Evolutionary conservation across 352 stramenopile genomes (phyloP).

Genomic region (Pythium myriotylum): DNA sequence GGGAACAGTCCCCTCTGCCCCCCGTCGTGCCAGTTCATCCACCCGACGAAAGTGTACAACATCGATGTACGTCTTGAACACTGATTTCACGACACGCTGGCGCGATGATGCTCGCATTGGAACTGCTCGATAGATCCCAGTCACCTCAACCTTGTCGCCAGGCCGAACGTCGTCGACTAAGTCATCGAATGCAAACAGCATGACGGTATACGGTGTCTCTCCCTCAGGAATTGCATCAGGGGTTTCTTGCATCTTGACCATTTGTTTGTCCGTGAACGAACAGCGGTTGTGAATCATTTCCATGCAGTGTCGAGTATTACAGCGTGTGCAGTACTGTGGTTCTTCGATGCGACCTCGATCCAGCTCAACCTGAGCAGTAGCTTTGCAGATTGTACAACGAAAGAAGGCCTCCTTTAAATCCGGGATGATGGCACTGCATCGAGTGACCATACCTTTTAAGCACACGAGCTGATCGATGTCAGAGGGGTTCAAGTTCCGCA

Average conservation of each 20-base stretch:
- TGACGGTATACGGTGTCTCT: constrained; percentile 97
- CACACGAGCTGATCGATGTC: constrained; percentile 97
- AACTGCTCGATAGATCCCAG: constrained; percentile 97
- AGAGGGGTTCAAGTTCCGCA: constrained; percentile 96
- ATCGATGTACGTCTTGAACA: constrained; percentile 99
- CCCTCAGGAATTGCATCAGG: constrained; percentile 98
- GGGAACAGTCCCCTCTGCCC: constrained; percentile 21
- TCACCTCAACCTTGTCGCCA: constrained; percentile 96
- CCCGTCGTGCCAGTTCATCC: constrained; percentile 67
- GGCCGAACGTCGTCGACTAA: constrained; percentile 97
- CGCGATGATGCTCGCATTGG: constrained; percentile 93
- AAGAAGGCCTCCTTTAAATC: constrained; percentile 99
- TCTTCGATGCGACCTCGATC: constrained; percentile 97
- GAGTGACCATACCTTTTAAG: constrained; percentile 98
- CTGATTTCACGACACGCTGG: constrained; percentile 93
- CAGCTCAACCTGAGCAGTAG: constrained; percentile 90
- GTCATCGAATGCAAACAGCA: constrained; percentile 98
- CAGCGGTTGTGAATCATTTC: constrained; percentile 98
- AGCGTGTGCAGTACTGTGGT: constrained; percentile 89
- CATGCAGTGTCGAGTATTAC: constrained; percentile 92
- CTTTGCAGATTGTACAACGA: constrained; percentile 93
- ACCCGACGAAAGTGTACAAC: constrained; percentile 97
- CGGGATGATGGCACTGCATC: constrained; percentile 95
- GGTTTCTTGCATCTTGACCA: constrained; percentile 98
- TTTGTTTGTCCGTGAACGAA: constrained; percentile 98